A percentile compares a stretch with the other conserved stretches of the same genome.
These are phyloP conservation scores for Oenanthe javanica DNA, from an alignment of 140 eudicot genomes.

Conservation along the genomic window DNA sequence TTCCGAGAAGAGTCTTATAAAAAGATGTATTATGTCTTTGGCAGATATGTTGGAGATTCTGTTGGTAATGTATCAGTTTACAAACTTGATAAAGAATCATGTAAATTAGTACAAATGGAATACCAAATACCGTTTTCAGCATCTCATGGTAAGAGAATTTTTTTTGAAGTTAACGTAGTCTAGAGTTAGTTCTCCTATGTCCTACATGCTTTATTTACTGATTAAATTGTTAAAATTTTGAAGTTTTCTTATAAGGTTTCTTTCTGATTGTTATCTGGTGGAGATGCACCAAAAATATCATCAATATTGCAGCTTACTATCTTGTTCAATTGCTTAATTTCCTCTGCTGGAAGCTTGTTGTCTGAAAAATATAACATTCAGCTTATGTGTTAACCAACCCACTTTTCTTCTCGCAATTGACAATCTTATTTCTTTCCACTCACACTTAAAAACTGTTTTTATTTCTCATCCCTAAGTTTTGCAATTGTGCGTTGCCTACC, in stretches of 20 bases:
- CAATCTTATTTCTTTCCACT: neutral
- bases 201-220: neutral
- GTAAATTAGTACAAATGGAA: conserved; percentile 52
- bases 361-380: neutral
- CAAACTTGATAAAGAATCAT: conserved; percentile 51
- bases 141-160: conserved; percentile 56
- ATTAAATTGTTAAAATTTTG: no score
- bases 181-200: neutral
- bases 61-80: conserved; percentile 64
- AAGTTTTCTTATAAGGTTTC: neutral
- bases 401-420: neutral
- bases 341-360: conserved; percentile 2
- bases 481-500: neutral
- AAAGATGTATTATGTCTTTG: neutral
- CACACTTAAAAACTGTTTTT: neutral
- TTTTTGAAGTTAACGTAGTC: neutral
- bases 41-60: conserved; percentile 88
- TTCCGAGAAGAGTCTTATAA: conserved; percentile 1
- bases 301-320: neutral
- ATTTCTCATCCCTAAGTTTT: neutral
- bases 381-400: neutral
- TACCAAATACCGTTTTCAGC: conserved; percentile 72
- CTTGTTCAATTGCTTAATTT: neutral
- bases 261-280: neutral
- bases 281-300: neutral